phyloP scores from a whole-genome alignment of 192 early-diverging fungal genomes.

The Coemansia sp. region DNA sequence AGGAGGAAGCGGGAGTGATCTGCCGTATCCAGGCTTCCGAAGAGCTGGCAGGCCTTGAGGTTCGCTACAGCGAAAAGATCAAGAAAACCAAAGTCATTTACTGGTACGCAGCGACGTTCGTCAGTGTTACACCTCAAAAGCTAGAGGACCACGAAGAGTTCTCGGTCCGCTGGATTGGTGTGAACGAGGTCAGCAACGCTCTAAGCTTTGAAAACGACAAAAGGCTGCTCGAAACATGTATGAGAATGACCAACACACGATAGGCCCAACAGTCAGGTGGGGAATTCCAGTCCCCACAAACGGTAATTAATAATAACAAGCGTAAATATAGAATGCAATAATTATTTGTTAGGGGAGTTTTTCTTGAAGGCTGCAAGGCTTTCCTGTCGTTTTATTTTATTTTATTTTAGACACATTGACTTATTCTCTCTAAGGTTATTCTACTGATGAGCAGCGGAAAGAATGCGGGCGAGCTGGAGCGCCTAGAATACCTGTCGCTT shows the following conservation, averaged over 20 bases:
- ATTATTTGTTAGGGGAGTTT: background rate
- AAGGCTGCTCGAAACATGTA: constrained; percentile 14
- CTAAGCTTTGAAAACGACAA: constrained; percentile 27
- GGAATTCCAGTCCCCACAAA: background rate
- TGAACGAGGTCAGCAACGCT: background rate
- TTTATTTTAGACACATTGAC: background rate
- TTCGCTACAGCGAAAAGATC: constrained; percentile 11
- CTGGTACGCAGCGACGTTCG: constrained; percentile 41
- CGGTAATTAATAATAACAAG: background rate
- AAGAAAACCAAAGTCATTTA: constrained; percentile 38
- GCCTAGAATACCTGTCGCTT: constrained; percentile 85
- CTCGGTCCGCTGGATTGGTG: constrained; percentile 19
- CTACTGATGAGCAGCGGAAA: background rate
- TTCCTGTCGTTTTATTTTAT: background rate
- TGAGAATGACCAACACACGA: background rate
- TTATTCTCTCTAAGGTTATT: background rate
- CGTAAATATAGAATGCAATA: background rate
- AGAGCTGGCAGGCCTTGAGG: constrained; percentile 26
- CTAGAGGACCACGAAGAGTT: constrained; percentile 32
- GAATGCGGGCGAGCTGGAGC: constrained; percentile 52
- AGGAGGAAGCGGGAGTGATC: constrained; percentile 38
- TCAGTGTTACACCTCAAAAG: constrained; percentile 15
- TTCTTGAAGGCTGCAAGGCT: background rate
- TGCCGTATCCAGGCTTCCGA: constrained; percentile 25
- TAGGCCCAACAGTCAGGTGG: background rate